phyloP scores from a whole-genome alignment of 2,329 filamentous ascomycete species.

The Fusarium citri region DNA sequence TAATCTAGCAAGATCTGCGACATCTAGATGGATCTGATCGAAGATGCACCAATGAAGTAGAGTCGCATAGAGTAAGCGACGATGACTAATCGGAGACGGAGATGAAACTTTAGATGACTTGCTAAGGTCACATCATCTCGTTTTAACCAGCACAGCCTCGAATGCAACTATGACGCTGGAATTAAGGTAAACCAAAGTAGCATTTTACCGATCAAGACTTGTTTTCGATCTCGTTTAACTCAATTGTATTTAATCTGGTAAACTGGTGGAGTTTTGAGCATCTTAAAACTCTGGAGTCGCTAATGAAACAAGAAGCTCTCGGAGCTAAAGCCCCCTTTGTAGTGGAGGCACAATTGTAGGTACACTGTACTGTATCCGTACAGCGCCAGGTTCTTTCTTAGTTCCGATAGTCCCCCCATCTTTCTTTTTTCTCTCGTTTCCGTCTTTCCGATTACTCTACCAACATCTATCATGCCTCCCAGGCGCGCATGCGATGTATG shows the following conservation, averaged over 20 bases:
- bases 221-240: constrained; percentile 5
- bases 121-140: constrained; percentile 8
- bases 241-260: not conserved
- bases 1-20: not conserved
- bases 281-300: not conserved
- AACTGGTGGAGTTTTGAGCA: not conserved
- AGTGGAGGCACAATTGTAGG: not conserved
- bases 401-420: not conserved
- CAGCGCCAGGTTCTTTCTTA: too few relatives aligned
- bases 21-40: not conserved
- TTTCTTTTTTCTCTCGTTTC: constrained; percentile 11
- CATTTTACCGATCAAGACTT: not conserved
- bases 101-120: not conserved
- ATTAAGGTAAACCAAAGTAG: not conserved
- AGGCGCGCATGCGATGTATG: constrained; percentile 35
- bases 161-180: not conserved
- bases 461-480: constrained; percentile 27
- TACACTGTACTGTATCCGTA: too few relatives aligned
- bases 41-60: too few relatives aligned
- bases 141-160: constrained; percentile 3
- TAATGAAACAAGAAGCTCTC: not conserved
- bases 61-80: too few relatives aligned
- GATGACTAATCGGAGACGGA: constrained; percentile 16
- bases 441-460: constrained; percentile 34
- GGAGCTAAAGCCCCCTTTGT: not conserved